Percentiles rank a stretch among this genome's conserved stretches.
phyloP scores from a whole-genome alignment of 768 basidiomycete genomes.

The Lactarius hatsudake region DNA sequence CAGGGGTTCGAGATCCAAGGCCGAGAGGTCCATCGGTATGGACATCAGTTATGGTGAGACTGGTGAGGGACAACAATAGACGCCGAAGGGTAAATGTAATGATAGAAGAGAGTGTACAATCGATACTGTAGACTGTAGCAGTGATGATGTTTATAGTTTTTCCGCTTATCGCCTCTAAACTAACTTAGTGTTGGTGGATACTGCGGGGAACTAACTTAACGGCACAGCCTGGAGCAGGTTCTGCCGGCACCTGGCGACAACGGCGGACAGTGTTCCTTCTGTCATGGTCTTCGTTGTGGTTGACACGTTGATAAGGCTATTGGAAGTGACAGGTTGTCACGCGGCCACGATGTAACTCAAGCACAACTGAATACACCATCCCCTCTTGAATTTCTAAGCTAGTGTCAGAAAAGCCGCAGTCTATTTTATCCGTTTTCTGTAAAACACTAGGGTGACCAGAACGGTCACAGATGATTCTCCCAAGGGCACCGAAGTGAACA shows the following conservation, averaged over 20 bases:
- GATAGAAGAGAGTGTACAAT: neutral
- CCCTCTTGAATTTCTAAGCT: neutral
- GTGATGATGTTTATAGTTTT: neutral
- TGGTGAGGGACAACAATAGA: neutral
- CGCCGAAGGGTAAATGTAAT: neutral
- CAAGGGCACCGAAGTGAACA: neutral
- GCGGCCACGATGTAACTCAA: neutral
- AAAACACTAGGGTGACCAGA: neutral
- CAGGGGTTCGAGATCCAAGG: constrained; percentile 4
- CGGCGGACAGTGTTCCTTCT: neutral
- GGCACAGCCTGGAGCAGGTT: too few relatives aligned
- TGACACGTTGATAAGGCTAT: neutral
- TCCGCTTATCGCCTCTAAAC: neutral
- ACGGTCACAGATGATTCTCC: neutral
- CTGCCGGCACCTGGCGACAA: too few relatives aligned
- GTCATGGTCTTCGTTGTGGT: neutral
- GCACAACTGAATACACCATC: neutral
- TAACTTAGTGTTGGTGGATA: neutral
- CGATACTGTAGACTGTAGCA: too few relatives aligned
- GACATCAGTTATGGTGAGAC: neutral
- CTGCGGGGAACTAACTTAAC: neutral
- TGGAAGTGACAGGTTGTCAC: neutral
- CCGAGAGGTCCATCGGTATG: neutral
- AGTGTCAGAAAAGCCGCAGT: neutral
- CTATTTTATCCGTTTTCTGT: neutral